Base-by-base conservation (phyloP, 768 basidiomycete genomes). In the Mycena floridula region DNA sequence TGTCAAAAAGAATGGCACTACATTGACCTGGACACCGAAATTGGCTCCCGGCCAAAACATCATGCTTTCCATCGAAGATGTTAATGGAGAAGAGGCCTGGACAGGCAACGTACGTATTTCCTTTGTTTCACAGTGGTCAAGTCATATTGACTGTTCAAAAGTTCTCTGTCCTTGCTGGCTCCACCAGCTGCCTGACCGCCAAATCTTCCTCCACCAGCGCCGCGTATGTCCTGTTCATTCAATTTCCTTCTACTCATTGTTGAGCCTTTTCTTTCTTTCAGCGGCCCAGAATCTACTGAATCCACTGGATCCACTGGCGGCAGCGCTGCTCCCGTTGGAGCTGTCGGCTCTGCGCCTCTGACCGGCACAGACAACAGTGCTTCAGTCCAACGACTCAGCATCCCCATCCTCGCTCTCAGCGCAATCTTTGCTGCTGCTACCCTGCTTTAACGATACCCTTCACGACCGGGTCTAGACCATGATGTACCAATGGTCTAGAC, bases 11-110 rank as follows among this genome's bases (percentile, higher is more conserved):
- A 61, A 59, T n/a, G 57, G 53, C 25, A 72, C 69, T 42, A 62
- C 56, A 37, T 53, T 72, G 9, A 62, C 62, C 12, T 85, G 75
- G 73, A 68, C 59, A 44, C 62, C 54, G 4, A 65, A 67, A 38
- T 30, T 87, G 40, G 54, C 73, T 25, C 66, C 72, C 11, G 79
- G 79, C 27, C 68, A 67, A 18, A 48, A 65, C 23, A 66, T 82
- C 28, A 58, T 68, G 50, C 49, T 88, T 25, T 81, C 73, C 13
- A 49, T 86, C 15, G 59, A 73, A 48, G 84, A 87, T 55, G 54
- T 62, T 2, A 43, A 54, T 25, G 76, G 66, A 23, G 56, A 81
- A 3, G 84, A 88, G 53, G 85, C 74, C 3, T 90, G 87, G 87
- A 79, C 76, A 51, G 68, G 65, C 26, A 53, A 51, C 9, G 86